Evolutionary conservation across 2,329 filamentous ascomycete species (phyloP), one percentile per base, ranked within the genome.

Genomic region (Amauroascus verrucosus): DNA sequence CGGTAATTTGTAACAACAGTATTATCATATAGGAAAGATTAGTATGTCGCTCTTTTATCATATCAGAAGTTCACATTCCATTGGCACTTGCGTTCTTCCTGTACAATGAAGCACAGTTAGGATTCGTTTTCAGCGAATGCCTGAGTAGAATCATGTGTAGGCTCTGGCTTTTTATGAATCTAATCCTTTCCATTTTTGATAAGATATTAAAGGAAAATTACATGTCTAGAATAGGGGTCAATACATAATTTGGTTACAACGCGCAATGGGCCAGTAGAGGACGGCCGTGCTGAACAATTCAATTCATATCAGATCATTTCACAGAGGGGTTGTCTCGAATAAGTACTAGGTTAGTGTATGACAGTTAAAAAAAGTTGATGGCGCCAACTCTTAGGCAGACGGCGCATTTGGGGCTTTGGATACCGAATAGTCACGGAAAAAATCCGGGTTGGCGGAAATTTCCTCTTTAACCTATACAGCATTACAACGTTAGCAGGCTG

Each of bases 391-490:
- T 53, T 46, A 55, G 30, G 58, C 56, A 32, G 59, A 6, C n/a
- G 50, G 59, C 41, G 57, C 55, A 48, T 6, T 52, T 14, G 61
- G 55, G 22, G 63, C 58, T 58, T 67, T 70, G 55, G 65, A 70
- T 30, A 79, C 78, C 1, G 77, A 72, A 68, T 87, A 93, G 37
- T 84, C 78, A 60, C 80, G 81, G 63, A 98, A 77, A 72, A 96
- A 97, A 41, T 89, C 83, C 0, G 83, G 77, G 65, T 96, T 81
- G 63, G 83, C 88, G 58, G 85, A 82, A 50, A 97, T 79, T 69
- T 97, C 93, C 69, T 98, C 93, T 71, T 94, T 95, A 64, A 96
- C 83, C 90, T 95, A 61, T 47, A 54, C 28, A 54, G 20, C 37
- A 30, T 30, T 11, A 11, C 16, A 26, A 32, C n/a, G 11, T 48